A percentile compares a stretch with the other conserved stretches of the same genome.
Evolutionary conservation across 2,329 filamentous ascomycete species (phyloP).

Genomic region (Ophiostoma quercus): DNA sequence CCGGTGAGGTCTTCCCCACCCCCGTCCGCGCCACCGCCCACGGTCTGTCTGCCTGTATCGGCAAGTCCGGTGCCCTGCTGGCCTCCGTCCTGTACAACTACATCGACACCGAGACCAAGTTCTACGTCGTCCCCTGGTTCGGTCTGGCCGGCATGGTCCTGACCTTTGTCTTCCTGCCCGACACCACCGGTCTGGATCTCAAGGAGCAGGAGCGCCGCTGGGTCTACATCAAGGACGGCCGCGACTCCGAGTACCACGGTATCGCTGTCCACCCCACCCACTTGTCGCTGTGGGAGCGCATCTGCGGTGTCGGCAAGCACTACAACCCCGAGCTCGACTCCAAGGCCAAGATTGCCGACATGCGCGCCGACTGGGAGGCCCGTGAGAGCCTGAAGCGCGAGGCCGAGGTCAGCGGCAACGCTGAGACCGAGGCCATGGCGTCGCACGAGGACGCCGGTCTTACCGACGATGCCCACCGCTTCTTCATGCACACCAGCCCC

Average conservation of each 20-base stretch:
- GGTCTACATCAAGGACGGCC: constrained; percentile 75
- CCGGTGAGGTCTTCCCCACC: constrained; percentile 93
- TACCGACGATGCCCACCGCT: constrained; percentile 50
- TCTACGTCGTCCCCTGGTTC: constrained; percentile 93
- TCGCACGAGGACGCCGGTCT: constrained; percentile 47
- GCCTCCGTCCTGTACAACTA: constrained; percentile 93
- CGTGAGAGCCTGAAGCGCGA: constrained; percentile 44
- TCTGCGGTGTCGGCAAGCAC: constrained; percentile 69
- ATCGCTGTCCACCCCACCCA: constrained; percentile 87
- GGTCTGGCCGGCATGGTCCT: constrained; percentile 80
- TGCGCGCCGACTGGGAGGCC: constrained; percentile 60
- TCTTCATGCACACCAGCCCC: constrained; percentile 43
- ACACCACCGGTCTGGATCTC: constrained; percentile 91
- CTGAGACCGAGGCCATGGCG: constrained; percentile 33
- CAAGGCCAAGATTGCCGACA: constrained; percentile 77
- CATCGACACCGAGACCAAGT: constrained; percentile 77
- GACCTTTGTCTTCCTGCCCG: constrained; percentile 83
- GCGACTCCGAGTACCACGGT: constrained; percentile 80
- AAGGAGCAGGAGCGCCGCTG: constrained; percentile 96
- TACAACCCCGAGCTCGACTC: constrained; percentile 82
- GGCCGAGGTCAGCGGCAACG: constrained; percentile 43
- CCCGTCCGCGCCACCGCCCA: constrained; percentile 89
- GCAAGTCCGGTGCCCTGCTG: constrained; percentile 81
- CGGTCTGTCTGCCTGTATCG: constrained; percentile 86
- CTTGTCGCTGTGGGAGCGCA: constrained; percentile 80